Conservation (phyloP, 1,284 basidiomycete genomes). For the Papiliotrema terrestris region DNA sequence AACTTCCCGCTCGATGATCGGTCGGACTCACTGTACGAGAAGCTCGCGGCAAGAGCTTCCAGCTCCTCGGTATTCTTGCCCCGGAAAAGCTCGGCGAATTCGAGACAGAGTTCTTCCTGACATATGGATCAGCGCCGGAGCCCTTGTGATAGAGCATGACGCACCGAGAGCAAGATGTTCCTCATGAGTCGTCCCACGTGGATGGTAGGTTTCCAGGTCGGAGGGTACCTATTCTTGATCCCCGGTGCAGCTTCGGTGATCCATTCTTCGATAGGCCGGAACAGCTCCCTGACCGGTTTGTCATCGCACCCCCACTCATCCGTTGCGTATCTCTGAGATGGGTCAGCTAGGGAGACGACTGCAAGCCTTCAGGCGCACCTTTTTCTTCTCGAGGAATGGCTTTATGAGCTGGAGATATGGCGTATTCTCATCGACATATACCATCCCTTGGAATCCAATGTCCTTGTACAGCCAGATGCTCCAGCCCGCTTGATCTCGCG, state of each 20-base stretch:
- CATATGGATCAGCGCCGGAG: no score
- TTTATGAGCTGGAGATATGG: slow-evolving; percentile 52
- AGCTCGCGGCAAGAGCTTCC: slow-evolving; percentile 60
- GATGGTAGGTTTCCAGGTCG: slow-evolving; percentile 25
- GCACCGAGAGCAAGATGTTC: slow-evolving; percentile 59
- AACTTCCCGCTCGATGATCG: no score
- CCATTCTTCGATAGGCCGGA: slow-evolving; percentile 59
- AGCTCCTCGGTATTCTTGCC: slow-evolving; percentile 58
- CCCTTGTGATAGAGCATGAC: no score
- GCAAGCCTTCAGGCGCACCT: slow-evolving; percentile 9
- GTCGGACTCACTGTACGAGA: no score
- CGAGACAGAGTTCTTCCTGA: slow-evolving; percentile 58
- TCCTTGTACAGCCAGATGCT: slow-evolving; percentile 80
- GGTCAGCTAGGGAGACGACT: neutral
- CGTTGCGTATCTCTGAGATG: slow-evolving; percentile 55
- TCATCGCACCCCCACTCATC: slow-evolving; percentile 61
- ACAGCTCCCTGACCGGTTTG: slow-evolving; percentile 54
- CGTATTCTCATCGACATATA: slow-evolving; percentile 63
- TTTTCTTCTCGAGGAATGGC: slow-evolving; percentile 21
- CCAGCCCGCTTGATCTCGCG: slow-evolving; percentile 60
- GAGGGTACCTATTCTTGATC: slow-evolving; percentile 44
- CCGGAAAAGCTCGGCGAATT: slow-evolving; percentile 63
- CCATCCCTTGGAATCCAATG: slow-evolving; percentile 76
- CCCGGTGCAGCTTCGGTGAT: slow-evolving; percentile 49
- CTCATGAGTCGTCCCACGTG: slow-evolving; percentile 57